Evolutionary conservation across 2,329 filamentous ascomycete genomes (phyloP).

Genomic region (Cladophialophora psammophila): DNA sequence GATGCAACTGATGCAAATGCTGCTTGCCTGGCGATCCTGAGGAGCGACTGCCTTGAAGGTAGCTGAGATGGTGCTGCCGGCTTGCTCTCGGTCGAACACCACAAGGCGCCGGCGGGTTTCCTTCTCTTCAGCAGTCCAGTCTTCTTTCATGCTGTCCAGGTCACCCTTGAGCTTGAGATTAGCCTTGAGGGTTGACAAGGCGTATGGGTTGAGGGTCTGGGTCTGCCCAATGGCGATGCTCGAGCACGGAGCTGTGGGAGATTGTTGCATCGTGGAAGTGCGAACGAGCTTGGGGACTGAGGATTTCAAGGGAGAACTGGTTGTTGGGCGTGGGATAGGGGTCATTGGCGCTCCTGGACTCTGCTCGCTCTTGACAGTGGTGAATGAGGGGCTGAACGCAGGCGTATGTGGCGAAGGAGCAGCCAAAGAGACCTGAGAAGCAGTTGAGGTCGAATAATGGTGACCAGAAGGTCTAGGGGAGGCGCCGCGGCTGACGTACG

Average conservation of each 20-base stretch:
- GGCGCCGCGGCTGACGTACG: conserved; percentile 47
- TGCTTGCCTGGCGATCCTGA: conserved; percentile 80
- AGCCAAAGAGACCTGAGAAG: conserved; percentile 54
- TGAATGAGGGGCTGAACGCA: conserved; percentile 58
- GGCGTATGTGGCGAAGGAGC: conserved; percentile 58
- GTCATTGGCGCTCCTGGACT: conserved; percentile 53
- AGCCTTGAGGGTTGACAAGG: conserved; percentile 80
- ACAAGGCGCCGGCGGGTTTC: conserved; percentile 82
- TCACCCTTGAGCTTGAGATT: conserved; percentile 85
- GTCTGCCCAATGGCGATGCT: conserved; percentile 50
- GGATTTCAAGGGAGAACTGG: conserved; percentile 54
- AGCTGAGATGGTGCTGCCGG: conserved; percentile 79
- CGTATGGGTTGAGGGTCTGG: conserved; percentile 73
- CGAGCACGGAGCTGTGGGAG: conserved; percentile 57
- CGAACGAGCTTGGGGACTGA: conserved; percentile 69
- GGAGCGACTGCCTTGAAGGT: conserved; percentile 80
- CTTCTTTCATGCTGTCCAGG: conserved; percentile 79
- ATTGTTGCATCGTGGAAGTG: conserved; percentile 70
- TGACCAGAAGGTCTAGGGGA: conserved; percentile 52
- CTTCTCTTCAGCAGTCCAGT: conserved; percentile 84
- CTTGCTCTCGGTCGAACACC: conserved; percentile 83
- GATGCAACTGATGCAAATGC: conserved; percentile 96
- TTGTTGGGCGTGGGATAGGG: conserved; percentile 47
- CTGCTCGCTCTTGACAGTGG: conserved; percentile 54
- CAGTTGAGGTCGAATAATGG: conserved; percentile 53